Base-by-base conservation (phyloP, 495 filamentous ascomycete genomes). In the Penicillium diatomitis region DNA sequence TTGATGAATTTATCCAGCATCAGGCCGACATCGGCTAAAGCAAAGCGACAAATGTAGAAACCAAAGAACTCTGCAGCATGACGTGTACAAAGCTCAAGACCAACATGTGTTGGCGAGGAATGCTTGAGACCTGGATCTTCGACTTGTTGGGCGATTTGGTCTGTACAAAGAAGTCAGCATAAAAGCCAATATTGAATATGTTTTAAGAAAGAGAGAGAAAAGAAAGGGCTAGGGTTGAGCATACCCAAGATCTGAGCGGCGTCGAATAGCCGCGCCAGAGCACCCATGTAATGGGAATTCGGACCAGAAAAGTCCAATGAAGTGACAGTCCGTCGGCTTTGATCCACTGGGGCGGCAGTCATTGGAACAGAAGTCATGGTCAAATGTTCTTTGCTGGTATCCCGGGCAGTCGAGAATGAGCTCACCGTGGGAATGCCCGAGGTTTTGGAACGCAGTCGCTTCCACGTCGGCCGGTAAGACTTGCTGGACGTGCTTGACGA, bases 1-100 rank as follows among this genome's bases (percentile, higher is more conserved):
- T 97, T 97, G 62, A 98, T 82, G 60, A 91, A 97, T 66, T 97
- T 98, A 66, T 98, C 92, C 60, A 97, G 74, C 72, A 98, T 78
- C 63, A 95, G 60, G 37, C 81, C 76, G 51, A 98, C 70, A 66
- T 98, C 92, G 6, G 84, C 74, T 41, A 97, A 66, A 31, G 88
- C 89, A 62, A 97, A 98, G 10, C 94, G 87, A 65, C 91, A 96
- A 11, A 98, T 76, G 62, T 89, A 97, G 67, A 98, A 96, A 31
- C 84, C 90, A 64, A 98, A 98, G 70, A 98, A 98, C 60, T 97
- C 92, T 32, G 94, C 88, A 7, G 92, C 94, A 67, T 96, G 91
- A 12, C 90, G 81, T 31, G 88, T 87, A 64, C 88, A 89, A 11
- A 97, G 78, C 66, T 98, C 94, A 31, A 98, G 76, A 11, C 92